Conservation (phyloP, 805 yeast genomes). For the Yarrowia sp. region DNA sequence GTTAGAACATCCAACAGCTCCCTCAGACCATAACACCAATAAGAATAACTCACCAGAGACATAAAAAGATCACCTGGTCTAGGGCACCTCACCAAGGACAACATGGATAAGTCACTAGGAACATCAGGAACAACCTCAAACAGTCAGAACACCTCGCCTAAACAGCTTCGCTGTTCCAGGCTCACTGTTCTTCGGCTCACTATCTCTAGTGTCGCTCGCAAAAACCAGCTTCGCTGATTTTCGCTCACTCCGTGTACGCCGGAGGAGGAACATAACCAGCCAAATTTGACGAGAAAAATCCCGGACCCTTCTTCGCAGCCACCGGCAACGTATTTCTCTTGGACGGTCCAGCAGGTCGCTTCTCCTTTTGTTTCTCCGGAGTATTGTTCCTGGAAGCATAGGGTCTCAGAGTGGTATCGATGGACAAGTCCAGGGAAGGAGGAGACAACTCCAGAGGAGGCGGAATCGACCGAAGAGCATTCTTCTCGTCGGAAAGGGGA, state of each 20-base stretch:
- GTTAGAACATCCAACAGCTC: no score
- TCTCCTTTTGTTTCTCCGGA: not conserved
- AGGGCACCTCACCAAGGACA: no score
- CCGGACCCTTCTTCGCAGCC: conserved; percentile 9
- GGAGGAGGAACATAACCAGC: conserved; percentile 35
- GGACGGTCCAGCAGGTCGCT: conserved; percentile 2
- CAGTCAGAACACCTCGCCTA: not conserved
- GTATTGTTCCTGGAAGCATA: conserved; percentile 13
- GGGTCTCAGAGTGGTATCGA: conserved; percentile 14
- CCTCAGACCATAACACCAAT: no score
- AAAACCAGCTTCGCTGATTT: not conserved
- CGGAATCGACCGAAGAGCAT: not conserved
- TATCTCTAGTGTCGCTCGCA: no score
- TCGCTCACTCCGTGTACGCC: conserved; percentile 12
- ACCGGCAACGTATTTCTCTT: conserved; percentile 15
- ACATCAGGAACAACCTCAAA: no score
- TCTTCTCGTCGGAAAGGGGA: not conserved
- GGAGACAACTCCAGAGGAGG: conserved; percentile 32
- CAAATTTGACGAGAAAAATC: conserved; percentile 36
- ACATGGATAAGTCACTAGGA: no score
- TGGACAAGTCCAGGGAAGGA: conserved; percentile 9
- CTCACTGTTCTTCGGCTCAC: no score
- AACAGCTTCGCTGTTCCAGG: not conserved
- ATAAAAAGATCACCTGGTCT: no score
- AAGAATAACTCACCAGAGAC: no score